These are phyloP conservation scores for Populus hybrid DNA, from an alignment of 441 rosid genomes.

Conservation along the genomic window DNA sequence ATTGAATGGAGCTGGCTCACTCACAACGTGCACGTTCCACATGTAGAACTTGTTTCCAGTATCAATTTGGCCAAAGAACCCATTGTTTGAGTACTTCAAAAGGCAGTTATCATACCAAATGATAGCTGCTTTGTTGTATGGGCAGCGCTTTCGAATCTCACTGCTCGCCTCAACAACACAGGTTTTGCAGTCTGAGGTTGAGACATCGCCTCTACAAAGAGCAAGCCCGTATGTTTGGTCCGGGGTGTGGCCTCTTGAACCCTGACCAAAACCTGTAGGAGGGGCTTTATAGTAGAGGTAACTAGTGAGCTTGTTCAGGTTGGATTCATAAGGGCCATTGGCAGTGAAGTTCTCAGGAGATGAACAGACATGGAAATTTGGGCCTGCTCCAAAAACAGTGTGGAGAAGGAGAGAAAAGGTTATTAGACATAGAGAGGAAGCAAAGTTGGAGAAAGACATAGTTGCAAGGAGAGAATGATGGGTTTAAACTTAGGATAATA, in stretches of 20 bases:
- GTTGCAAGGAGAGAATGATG: background rate
- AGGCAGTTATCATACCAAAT: no score
- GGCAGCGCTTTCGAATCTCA: no score
- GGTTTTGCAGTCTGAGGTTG: no score
- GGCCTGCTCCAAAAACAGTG: constrained; percentile 19
- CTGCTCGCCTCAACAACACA: no score
- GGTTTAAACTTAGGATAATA: background rate
- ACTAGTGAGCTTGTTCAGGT: constrained; percentile 39
- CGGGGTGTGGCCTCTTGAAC: no score
- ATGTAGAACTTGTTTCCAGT: no score
- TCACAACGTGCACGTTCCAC: no score
- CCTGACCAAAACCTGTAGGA: background rate
- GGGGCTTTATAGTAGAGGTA: constrained; percentile 44
- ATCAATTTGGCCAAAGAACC: no score
- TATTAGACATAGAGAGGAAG: constrained; percentile 1
- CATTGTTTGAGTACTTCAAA: no score
- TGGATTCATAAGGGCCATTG: constrained; percentile 39
- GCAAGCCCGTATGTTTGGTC: no score
- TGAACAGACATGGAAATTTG: constrained; percentile 55
- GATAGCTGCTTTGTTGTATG: no score
- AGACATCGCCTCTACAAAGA: no score
- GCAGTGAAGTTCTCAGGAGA: constrained; percentile 51
- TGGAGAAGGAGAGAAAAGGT: constrained; percentile 25
- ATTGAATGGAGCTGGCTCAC: constrained; percentile 26
- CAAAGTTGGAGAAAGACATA: constrained; percentile 17